A percentile compares a stretch with the other conserved stretches of the same genome.
phyloP scores from a whole-genome alignment of 169 alveolate genomes.

The Ichthyophthirius multifiliis region DNA sequence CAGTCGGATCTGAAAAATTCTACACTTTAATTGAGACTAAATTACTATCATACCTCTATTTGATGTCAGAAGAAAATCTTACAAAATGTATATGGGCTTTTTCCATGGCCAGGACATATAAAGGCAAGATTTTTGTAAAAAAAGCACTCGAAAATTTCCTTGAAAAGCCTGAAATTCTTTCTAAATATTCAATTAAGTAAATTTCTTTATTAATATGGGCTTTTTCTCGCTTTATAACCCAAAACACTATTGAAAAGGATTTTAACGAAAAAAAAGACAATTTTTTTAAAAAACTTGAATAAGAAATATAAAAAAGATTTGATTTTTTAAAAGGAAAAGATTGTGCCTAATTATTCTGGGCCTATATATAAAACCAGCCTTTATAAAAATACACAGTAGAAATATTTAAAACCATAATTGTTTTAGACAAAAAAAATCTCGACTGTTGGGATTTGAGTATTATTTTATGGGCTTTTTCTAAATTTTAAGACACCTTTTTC shows the following conservation, averaged over 20 bases:
- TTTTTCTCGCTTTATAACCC: too few relatives aligned
- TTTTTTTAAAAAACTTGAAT: neutral
- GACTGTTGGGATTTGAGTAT: constrained; percentile 3
- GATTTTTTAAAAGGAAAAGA: neutral
- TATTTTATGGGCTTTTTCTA: neutral
- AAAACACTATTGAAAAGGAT: too few relatives aligned
- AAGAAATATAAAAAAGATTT: neutral
- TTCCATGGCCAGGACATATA: neutral
- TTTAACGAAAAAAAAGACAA: too few relatives aligned
- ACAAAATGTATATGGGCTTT: neutral
- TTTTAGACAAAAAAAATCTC: neutral
- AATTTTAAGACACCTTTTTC: neutral
- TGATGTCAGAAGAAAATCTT: neutral
- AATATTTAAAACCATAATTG: neutral
- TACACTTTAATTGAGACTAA: neutral
- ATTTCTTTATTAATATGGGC: too few relatives aligned
- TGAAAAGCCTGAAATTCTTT: too few relatives aligned
- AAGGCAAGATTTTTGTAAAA: neutral
- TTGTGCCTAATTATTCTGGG: neutral
- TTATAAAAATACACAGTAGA: neutral
- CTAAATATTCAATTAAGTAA: too few relatives aligned
- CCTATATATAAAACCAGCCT: neutral
- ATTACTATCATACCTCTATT: neutral
- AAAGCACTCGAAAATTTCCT: neutral
- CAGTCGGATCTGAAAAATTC: neutral